Evolutionary conservation across 1,284 basidiomycete genomes (phyloP).

Genomic region (Cryptococcus hybrid): DNA sequence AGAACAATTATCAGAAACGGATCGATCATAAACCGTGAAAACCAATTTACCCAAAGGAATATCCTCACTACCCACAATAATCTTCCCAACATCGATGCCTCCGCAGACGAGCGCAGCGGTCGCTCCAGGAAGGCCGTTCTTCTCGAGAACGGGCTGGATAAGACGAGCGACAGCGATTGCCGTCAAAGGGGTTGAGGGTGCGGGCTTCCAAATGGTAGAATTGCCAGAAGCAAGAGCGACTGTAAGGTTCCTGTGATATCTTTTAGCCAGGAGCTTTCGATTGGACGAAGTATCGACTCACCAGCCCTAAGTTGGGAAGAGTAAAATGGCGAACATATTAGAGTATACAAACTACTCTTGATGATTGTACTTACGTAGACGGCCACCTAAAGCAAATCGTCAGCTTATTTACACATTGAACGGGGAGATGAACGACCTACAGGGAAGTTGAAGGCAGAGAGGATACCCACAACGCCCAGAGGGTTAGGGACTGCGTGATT

Average conservation of each 20-base stretch:
- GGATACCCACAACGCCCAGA: constrained; percentile 83
- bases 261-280: neutral
- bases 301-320: constrained; percentile 12
- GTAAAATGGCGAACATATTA: neutral
- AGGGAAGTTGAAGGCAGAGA: constrained; percentile 92
- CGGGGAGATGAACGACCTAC: constrained; percentile 61
- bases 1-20: too few species aligned
- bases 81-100: constrained; percentile 74
- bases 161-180: constrained; percentile 85
- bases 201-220: constrained; percentile 93
- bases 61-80: constrained; percentile 66
- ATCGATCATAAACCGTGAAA: neutral
- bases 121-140: constrained; percentile 76
- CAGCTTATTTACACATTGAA: neutral
- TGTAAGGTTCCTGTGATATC: constrained; percentile 77
- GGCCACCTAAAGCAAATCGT: constrained; percentile 22
- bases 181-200: constrained; percentile 74
- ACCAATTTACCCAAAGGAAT: constrained; percentile 62
- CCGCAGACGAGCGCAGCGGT: constrained; percentile 80
- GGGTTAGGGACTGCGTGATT: constrained; percentile 70
- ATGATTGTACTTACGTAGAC: constrained; percentile 55
- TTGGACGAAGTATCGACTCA: constrained; percentile 1
- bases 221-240: constrained; percentile 88
- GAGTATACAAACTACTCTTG: neutral
- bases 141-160: constrained; percentile 73